Evolutionary conservation across 257 asterid genomes (phyloP).

Genomic region (Solanum chiquidenum): DNA sequence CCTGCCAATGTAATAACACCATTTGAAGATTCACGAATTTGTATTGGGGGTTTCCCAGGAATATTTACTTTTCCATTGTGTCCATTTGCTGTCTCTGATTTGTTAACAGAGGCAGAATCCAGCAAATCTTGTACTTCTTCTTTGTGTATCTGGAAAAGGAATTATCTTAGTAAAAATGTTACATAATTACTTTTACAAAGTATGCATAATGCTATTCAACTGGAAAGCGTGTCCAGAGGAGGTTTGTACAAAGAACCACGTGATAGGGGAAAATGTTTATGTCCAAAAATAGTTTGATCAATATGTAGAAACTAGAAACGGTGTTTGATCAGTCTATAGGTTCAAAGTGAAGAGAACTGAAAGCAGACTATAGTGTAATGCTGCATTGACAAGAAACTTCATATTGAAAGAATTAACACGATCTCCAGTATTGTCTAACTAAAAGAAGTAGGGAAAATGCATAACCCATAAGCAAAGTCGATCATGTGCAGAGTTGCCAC

Average conservation of each 20-base stretch:
- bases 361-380: not conserved
- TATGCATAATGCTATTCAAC: not conserved
- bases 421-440: not conserved
- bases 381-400: not conserved
- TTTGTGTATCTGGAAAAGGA: slow-evolving; percentile 68
- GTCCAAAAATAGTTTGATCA: not conserved
- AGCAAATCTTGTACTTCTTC: slow-evolving; percentile 97
- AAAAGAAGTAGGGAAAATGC: not conserved
- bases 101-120: slow-evolving; percentile 44
- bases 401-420: not conserved
- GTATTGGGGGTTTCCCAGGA: slow-evolving; percentile 86
- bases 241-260: not conserved
- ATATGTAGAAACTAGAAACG: not conserved
- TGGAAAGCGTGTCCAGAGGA: not conserved
- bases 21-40: slow-evolving; percentile 91
- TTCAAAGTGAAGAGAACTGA: not conserved
- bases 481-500: not conserved
- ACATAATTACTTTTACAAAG: not conserved
- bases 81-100: slow-evolving; percentile 63
- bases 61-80: slow-evolving; percentile 50
- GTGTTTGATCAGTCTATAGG: not conserved
- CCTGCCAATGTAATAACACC: slow-evolving; percentile 99
- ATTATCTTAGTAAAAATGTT: not conserved
- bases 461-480: not conserved
- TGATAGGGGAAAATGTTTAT: not conserved